Evolutionary conservation across 179 eudicot genomes (phyloP), one percentile per base, ranked within the genome.

Genomic region (Amaranthus tricolor): DNA sequence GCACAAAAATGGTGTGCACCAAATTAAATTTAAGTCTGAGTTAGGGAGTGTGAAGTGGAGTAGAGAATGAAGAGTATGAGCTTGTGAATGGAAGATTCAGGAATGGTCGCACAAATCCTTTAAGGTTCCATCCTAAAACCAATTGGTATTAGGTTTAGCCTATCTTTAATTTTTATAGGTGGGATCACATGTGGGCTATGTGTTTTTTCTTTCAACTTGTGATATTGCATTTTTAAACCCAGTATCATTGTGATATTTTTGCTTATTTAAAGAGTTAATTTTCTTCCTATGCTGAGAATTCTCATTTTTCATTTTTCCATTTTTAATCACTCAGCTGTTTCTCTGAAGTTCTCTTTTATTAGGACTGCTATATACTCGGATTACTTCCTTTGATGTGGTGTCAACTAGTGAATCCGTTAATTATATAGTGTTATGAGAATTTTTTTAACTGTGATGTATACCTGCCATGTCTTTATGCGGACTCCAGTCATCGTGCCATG

Each of bases 381-480:
- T 31, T 31, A 40, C 0, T 21, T 55, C 7, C 53, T 20, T 14
- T 74, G 16, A 5, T 62, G 44, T 49, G 15, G 31, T 51, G 62
- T 69, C 14, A 71, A 57, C 40, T 49, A 44, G n/a, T 59, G 70
- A 65, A 20, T 45, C 8, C 15, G 60, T 47, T 62, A 17, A 19
- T 44, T 40, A 7, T 62, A 44, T 63, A 31, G 40, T 31, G 40
- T 31, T 1, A 64, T 9, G 14, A 17, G 16, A 16, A 11, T 16
- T 19, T 6, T 21, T 56, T 44, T 1, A 64, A 66, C 14, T 60
- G 59, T 16, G 40, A 21, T 77, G 68, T 62, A 17, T 92, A 90
- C 98, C 98, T 95, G 99, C 99, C 99, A 95, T 71, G 99, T 90
- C 84, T 95, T 95, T 71, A 95, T 93, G 75, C 99, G 82, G 73